These are phyloP conservation scores for Candida silvatica DNA, from an alignment of 805 yeast genomes.

Conservation along the genomic window DNA sequence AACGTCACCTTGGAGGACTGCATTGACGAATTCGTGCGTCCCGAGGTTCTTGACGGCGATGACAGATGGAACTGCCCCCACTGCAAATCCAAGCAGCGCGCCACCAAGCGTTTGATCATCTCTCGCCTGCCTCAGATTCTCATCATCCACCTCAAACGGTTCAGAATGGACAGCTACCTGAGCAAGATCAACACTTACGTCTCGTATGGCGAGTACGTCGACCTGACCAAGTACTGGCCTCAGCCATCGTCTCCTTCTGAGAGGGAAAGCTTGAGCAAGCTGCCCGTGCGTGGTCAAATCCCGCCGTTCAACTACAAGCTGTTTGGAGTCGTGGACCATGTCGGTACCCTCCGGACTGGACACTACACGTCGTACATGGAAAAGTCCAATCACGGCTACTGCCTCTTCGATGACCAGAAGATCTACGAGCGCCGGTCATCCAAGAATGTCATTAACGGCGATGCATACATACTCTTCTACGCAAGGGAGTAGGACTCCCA, in stretches of 20 bases:
- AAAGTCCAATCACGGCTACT: constrained; percentile 65
- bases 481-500: constrained; percentile 34
- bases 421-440: constrained; percentile 44
- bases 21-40: constrained; percentile 65
- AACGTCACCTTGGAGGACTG: constrained; percentile 47
- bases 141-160: constrained; percentile 81
- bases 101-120: constrained; percentile 63
- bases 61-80: constrained; percentile 80
- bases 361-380: constrained; percentile 81
- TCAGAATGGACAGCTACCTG: constrained; percentile 44
- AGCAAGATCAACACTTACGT: constrained; percentile 59
- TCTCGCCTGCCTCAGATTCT: constrained; percentile 72
- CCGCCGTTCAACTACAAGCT: constrained; percentile 76
- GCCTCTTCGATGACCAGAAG: constrained; percentile 72
- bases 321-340: constrained; percentile 79
- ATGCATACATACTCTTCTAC: constrained; percentile 81
- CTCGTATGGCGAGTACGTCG: constrained; percentile 49
- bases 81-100: constrained; percentile 54
- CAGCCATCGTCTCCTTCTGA: constrained; percentile 32
- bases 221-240: constrained; percentile 70
- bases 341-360: constrained; percentile 75
- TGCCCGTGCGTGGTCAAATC: constrained; percentile 61
- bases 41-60: constrained; percentile 67
- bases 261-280: constrained; percentile 33
- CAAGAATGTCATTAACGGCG: constrained; percentile 52